Evolutionary conservation across 176 grass and related monocot species (phyloP), one percentile per base, ranked within the genome.

Genomic region (Alloteropsis semialata): DNA sequence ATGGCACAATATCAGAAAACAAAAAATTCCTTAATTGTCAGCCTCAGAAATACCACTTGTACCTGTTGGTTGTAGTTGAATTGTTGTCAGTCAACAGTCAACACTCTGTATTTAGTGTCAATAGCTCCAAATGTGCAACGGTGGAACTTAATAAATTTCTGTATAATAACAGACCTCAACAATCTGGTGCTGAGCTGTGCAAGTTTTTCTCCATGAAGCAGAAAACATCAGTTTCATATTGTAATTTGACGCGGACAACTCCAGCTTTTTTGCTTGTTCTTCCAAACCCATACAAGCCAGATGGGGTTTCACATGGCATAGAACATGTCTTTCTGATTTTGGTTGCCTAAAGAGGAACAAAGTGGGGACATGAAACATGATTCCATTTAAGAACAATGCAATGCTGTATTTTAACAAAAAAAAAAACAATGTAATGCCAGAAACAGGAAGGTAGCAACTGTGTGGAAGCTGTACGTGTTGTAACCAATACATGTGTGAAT

Each of bases 251-350:
- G 25, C 14, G 9, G 65, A 57, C 69, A 36, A 29, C 18, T 60
- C 74, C 19, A 37, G 30, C 69, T 49, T 24, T 51, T 51, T 77
- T 51, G 41, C 41, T 53, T n/a, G 49, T 48, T 39, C 6, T n/a
- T 28, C 38, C 10, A 41, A 58, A 49, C 29, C 32, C 39, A 50
- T 28, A 72, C 29, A 73, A 65, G 57, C 11, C 37, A 72, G 54
- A 73, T 69, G 72, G 44, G 72, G 43, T 89, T 82, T 77, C 71
- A 89, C 9, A 25, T 55, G 27, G 71, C 4, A 17, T 36, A 64
- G 19, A 71, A 54, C 27, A 38, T 77, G 55, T 46, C 63, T 58
- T 89, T 77, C 28, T 77, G 5, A 16, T 74, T 59, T 14, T 86
- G 21, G 45, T 81, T 10, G 25, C 22, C 37, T 53, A 70, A 33